These are phyloP conservation scores for Bryoerythrophyllum caledonicum DNA, from an alignment of 225 moss, liverwort and hornwort species.

Conservation along the genomic window DNA sequence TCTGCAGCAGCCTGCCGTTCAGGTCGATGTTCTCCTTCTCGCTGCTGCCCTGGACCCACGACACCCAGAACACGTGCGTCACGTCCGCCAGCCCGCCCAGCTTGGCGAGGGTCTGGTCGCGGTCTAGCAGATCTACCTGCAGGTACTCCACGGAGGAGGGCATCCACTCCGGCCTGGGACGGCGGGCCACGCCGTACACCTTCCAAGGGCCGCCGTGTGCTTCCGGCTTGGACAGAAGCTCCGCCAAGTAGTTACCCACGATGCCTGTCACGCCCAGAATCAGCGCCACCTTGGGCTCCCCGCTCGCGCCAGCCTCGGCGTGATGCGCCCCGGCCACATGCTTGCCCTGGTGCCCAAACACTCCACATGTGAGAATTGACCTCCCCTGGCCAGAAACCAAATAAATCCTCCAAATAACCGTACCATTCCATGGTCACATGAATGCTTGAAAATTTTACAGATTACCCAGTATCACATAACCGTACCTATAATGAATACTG, in stretches of 20 bases:
- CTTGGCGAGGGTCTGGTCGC: slow-evolving; percentile 35
- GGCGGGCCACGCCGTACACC: slow-evolving; percentile 50
- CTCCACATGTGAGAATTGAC: not conserved
- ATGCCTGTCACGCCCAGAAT: slow-evolving; percentile 59
- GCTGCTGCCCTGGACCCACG: slow-evolving; percentile 35
- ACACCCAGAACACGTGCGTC: slow-evolving; percentile 50
- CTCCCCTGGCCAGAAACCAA: not conserved
- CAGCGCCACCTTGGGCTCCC: slow-evolving; percentile 38
- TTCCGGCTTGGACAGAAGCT: slow-evolving; percentile 28
- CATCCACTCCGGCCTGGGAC: slow-evolving; percentile 39
- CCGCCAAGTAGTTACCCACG: slow-evolving; percentile 52
- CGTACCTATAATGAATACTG: no score
- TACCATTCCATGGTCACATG: no score
- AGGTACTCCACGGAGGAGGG: slow-evolving; percentile 32
- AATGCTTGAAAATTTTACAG: not conserved
- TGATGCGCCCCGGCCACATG: slow-evolving; percentile 10
- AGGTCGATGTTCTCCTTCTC: slow-evolving; percentile 43
- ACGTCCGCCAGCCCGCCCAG: slow-evolving; percentile 38
- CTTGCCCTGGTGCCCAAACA: not conserved
- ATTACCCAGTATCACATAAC: no score
- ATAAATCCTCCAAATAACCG: not conserved
- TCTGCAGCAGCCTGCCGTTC: slow-evolving; percentile 44
- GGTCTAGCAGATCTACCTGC: slow-evolving; percentile 40
- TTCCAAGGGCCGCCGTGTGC: slow-evolving; percentile 53
- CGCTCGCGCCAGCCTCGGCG: not conserved